These are phyloP conservation scores for Luffa aegyptiaca DNA, from an alignment of 306 rosid genomes.

Conservation along the genomic window DNA sequence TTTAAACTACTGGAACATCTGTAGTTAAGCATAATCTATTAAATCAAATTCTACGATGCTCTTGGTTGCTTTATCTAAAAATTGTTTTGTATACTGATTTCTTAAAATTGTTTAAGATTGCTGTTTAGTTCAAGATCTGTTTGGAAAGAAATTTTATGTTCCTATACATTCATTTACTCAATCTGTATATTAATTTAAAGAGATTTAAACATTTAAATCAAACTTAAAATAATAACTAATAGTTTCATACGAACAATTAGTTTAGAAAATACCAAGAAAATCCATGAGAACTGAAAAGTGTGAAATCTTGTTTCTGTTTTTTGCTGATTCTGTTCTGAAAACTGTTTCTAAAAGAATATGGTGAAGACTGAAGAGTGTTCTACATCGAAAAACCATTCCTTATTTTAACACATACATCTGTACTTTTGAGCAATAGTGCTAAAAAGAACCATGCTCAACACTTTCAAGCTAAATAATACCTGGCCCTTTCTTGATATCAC, in stretches of 20 bases:
- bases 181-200: background rate
- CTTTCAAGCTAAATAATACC: slow-evolving; percentile 33
- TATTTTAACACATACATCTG: background rate
- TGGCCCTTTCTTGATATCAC: slow-evolving; percentile 90
- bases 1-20: background rate
- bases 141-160: background rate
- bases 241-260: background rate
- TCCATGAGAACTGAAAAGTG: background rate
- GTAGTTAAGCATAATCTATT: background rate
- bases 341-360: background rate
- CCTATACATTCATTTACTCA: background rate
- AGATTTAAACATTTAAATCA: background rate
- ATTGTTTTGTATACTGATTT: background rate
- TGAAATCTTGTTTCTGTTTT: background rate
- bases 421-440: background rate
- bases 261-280: background rate
- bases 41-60: background rate
- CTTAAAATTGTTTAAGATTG: background rate
- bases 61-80: background rate
- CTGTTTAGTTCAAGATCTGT: background rate
- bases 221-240: background rate
- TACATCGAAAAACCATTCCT: background rate
- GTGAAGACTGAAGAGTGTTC: background rate
- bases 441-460: background rate
- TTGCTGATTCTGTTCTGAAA: background rate